These are phyloP conservation scores for Viridothelium virens DNA, from an alignment of 495 filamentous ascomycete species.

Conservation along the genomic window DNA sequence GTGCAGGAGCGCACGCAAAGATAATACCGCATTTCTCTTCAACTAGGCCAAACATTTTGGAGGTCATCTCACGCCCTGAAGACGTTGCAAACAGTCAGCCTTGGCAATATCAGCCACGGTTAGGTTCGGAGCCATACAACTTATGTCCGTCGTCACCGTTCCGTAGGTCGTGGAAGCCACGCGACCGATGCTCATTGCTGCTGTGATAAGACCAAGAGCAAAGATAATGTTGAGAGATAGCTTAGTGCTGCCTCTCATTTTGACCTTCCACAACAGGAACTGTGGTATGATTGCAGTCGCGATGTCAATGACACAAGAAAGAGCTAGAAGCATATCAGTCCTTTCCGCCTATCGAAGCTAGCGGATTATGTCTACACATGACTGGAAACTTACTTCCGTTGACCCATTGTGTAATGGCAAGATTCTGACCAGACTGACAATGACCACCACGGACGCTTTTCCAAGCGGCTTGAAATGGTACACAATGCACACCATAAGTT, in stretches of 20 bases:
- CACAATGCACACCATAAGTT: not conserved
- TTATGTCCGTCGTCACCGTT: not conserved
- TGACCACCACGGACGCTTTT: not conserved
- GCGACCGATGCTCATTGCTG: conserved; percentile 9
- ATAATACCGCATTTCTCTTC: conserved; percentile 11
- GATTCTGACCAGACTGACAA: not conserved
- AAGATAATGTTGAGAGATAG: conserved; percentile 7
- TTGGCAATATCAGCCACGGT: not conserved
- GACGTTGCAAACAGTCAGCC: not conserved
- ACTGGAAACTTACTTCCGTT: not conserved
- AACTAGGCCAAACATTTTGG: conserved; percentile 6
- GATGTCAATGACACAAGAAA: conserved; percentile 9
- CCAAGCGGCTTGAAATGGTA: conserved; percentile 4
- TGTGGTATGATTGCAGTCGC: conserved; percentile 10
- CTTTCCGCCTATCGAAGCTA: not conserved
- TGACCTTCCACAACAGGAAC: conserved; percentile 5
- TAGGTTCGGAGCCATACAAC: not conserved
- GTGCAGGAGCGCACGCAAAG: not conserved
- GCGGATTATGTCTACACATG: not conserved
- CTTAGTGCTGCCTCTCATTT: conserved; percentile 2
- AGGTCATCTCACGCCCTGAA: not conserved
- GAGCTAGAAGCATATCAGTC: not conserved
- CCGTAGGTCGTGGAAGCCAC: not conserved
- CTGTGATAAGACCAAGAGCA: not conserved
- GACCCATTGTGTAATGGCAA: conserved; percentile 9